Conservation (phyloP, 2,329 filamentous ascomycete genomes). For the Fusarium redolens region DNA sequence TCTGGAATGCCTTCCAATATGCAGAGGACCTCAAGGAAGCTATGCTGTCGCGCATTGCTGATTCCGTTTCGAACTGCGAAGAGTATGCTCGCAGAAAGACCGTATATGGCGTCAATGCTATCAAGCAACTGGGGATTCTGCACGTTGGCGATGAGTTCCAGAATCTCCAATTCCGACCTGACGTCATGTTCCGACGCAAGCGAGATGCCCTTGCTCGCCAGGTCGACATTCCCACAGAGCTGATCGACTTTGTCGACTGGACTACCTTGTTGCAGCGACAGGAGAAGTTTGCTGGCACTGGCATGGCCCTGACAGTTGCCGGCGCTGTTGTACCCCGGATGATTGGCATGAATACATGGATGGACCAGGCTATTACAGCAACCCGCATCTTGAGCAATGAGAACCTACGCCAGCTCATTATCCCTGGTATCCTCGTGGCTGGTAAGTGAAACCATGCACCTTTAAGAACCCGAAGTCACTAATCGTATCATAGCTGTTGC, state of each 20-base stretch:
- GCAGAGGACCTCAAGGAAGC: slow-evolving; percentile 92
- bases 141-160: slow-evolving; percentile 90
- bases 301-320: slow-evolving; percentile 92
- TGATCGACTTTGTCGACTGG: slow-evolving; percentile 94
- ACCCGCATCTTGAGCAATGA: slow-evolving; percentile 83
- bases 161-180: slow-evolving; percentile 86
- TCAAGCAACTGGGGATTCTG: slow-evolving; percentile 87
- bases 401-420: slow-evolving; percentile 81
- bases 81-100: slow-evolving; percentile 84
- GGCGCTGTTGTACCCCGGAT: slow-evolving; percentile 86
- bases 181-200: slow-evolving; percentile 92
- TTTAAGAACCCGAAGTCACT: background rate
- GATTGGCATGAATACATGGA: slow-evolving; percentile 86
- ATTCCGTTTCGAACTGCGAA: slow-evolving; percentile 83
- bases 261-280: slow-evolving; percentile 85
- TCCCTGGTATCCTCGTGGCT: slow-evolving; percentile 82
- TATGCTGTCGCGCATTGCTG: slow-evolving; percentile 89
- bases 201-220: slow-evolving; percentile 84
- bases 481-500: slow-evolving; percentile 68
- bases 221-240: slow-evolving; percentile 86
- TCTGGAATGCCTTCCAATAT: slow-evolving; percentile 88
- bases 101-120: slow-evolving; percentile 82
- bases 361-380: slow-evolving; percentile 86
- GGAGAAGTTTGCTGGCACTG: slow-evolving; percentile 93
- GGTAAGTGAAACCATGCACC: slow-evolving; percentile 64